Base-by-base conservation (phyloP, 2,329 filamentous ascomycete genomes). In the Paracamarosporium sp. region DNA sequence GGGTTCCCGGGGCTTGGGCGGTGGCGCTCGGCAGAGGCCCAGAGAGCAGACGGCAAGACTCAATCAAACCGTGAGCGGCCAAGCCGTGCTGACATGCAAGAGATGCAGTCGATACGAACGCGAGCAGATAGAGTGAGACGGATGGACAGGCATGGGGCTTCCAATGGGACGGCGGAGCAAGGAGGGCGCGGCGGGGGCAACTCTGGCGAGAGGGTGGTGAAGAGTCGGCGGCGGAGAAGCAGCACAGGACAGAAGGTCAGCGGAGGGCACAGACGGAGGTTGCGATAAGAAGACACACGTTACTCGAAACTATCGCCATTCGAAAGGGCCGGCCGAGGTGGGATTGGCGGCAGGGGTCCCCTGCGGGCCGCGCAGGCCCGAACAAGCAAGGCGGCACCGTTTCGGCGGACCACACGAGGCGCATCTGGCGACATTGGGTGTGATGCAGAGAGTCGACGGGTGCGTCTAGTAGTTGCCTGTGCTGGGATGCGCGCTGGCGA, bases 271-370 rank as follows among this genome's bases (percentile, higher is more conserved):
- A 33, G 48, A 33, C 36, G 48, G 9, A 12, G 9, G 48, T 13
- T 27, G 48, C 36, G 48, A 51, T 51, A 51, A 51, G 48, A 40
- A 30, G 2, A 9, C 8, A 30, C 11, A 9, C 8, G 25, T 51
- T 51, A 51, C 48, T 51, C 48, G 48, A 51, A 51, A 51, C 48
- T 41, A 51, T 51, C n/a, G 44, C 17, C n/a, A 9, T 27, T n/a
- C 35, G n/a, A 17, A 38, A 36, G 35, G 36, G 48, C 25, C 48
- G 48, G 25, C 47, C 25, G 36, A 22, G 25, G 35, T 15, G 47
- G 31, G 48, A 51, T 41, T 36, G 11, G 5, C 48, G 4, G 35
- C 48, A 40, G 30, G 48, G 48, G 11, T 7, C 27, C 36, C 25
- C 17, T 24, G 30, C 27, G n/a, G 15, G n/a, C 17, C 20, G 17